Conservation (phyloP, 108 stramenopile genomes). For the Poteriospumella lacustris region DNA sequence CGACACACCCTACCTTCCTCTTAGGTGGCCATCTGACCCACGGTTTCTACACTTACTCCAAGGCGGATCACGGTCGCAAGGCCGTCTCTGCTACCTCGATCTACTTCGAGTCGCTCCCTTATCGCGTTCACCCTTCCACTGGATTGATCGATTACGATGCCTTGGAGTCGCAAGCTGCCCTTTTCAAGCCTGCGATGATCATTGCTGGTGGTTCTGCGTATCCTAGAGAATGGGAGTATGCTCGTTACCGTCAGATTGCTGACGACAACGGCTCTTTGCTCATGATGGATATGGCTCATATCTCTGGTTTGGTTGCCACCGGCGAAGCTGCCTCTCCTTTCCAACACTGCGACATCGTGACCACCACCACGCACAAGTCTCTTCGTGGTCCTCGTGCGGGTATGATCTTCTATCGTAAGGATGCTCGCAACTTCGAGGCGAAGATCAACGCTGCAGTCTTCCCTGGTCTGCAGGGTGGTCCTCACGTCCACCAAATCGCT, state of each 20-base stretch:
- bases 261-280: constrained; percentile 93
- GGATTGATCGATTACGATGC: constrained; percentile 93
- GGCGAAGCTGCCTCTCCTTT: constrained; percentile 84
- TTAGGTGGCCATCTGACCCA: constrained; percentile 22
- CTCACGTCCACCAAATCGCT: constrained; percentile 96
- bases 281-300: constrained; percentile 99
- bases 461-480: constrained; percentile 98
- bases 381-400: constrained; percentile 98
- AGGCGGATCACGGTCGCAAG: constrained; percentile 85
- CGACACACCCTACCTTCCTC: background rate
- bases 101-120: constrained; percentile 98
- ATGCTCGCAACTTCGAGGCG: constrained; percentile 86
- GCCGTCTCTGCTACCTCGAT: constrained; percentile 98
- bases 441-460: constrained; percentile 97
- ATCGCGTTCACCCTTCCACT: constrained; percentile 89
- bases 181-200: constrained; percentile 98
- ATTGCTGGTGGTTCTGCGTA: constrained; percentile 97
- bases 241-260: constrained; percentile 90
- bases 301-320: constrained; percentile 93
- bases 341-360: constrained; percentile 91
- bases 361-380: constrained; percentile 99
- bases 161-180: constrained; percentile 72
- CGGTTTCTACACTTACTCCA: constrained; percentile 92
- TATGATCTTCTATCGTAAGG: constrained; percentile 98
- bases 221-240: constrained; percentile 98